Percentiles rank a stretch among this genome's conserved stretches.
These are phyloP conservation scores for Fusarium sp. DNA, from an alignment of 2,329 filamentous ascomycete species.

Conservation along the genomic window DNA sequence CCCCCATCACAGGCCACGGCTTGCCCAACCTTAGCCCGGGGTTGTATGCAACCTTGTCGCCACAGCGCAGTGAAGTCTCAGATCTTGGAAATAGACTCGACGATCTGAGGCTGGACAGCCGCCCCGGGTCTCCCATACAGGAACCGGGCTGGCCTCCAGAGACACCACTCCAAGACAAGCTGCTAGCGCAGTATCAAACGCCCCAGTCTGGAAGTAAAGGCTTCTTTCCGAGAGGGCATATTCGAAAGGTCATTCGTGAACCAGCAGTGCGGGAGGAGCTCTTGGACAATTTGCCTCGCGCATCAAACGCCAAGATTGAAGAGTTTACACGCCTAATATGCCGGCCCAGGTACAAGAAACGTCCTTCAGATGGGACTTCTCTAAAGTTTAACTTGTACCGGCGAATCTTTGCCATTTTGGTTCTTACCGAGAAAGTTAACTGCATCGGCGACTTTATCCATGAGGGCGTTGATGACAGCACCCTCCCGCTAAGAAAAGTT, in stretches of 20 bases:
- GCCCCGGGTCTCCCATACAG: too few relatives aligned
- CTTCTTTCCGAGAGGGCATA: conserved; percentile 12
- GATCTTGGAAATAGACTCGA: conserved; percentile 3
- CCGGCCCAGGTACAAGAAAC: neutral
- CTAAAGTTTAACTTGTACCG: neutral
- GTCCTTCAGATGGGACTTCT: neutral
- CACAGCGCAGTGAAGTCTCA: conserved; percentile 1
- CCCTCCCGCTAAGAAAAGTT: neutral
- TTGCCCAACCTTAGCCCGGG: neutral
- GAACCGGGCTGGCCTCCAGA: too few relatives aligned
- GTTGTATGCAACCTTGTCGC: neutral
- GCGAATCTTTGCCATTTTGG: conserved; percentile 9
- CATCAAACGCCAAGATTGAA: neutral
- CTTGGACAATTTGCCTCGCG: neutral
- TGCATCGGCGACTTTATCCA: conserved; percentile 8
- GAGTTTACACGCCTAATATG: neutral
- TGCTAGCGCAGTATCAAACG: conserved; percentile 11
- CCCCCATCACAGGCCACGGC: neutral
- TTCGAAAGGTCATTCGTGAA: neutral
- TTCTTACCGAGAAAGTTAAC: neutral
- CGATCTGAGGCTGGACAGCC: neutral
- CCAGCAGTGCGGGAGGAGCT: conserved; percentile 1
- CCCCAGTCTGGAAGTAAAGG: conserved; percentile 9
- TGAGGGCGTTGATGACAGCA: conserved; percentile 7
- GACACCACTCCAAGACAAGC: neutral